Evolutionary conservation across 1,139 yeast genomes (phyloP), one percentile per base, ranked within the genome.

Genomic region (Wickerhamiella infanticola): DNA sequence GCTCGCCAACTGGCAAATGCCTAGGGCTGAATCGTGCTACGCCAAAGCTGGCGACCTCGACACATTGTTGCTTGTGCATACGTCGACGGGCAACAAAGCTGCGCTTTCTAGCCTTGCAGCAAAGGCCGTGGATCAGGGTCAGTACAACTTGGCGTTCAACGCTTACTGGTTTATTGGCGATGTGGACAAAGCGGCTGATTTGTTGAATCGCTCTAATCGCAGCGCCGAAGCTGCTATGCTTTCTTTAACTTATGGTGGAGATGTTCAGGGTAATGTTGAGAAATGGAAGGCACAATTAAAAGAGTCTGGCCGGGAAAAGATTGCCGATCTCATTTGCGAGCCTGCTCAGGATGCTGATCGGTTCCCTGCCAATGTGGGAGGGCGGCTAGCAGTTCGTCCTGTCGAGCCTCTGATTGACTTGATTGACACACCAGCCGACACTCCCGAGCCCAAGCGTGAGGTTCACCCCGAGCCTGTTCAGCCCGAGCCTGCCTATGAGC

Each of bases 101-200:
- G 80, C 77, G 43, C 73, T 90, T 53, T 62, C 67, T 33, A 67
- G 70, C 49, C 55, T 63, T 11, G 94, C 93, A 4, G 67, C 69
- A 46, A 66, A 66, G 45, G 88, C 95, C 45, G 77, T 74, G 56
- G 65, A 64, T 24, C 71, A 69, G 42, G 96, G 96, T 44, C 81
- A 81, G 62, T 84, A 79, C 64, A 90, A 90, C 61, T 71, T 90
- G 51, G 95, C 98, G 39, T 90, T 88, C 70, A 86, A 83, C 62
- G 81, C 95, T 24, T 77, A 79, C 64, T 90, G 97, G 97, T 70
- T 78, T 47, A 74, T 80, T 41, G 93, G 94, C 41, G 82, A 85
- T 58, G 69, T 76, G 41, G 66, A 68, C 25, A 70, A 72, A 43
- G 81, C 93, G 55, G 70, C 80, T 48, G 75, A 77, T 37, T 68